Evolutionary conservation across 2,329 filamentous ascomycete genomes (phyloP), one percentile per base, ranked within the genome.

Genomic region (Fusarium redolens): DNA sequence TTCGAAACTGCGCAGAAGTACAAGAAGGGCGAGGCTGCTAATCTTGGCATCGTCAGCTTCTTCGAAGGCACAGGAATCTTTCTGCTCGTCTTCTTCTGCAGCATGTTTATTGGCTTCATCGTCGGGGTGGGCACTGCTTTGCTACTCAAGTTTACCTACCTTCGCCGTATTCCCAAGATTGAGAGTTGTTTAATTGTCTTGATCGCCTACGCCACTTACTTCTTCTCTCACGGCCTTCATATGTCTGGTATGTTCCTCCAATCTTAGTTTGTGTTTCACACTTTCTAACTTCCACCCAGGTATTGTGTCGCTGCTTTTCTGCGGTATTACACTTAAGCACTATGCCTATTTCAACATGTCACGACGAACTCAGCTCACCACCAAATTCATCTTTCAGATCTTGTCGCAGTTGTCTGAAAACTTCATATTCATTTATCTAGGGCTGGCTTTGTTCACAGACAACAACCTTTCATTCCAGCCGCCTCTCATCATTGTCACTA

Each of bases 341-440:
- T 99, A 99, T 79, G 96, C 96, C 71, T 99, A 99, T 84, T 98
- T 98, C 87, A 99, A 99, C 85, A 99, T 99, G 96, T 99, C 96
- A 35, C 92, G 96, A 54, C 92, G 96, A 70, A 98, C 96, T 3
- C 96, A 99, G 81, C 91, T 99, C 71, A 97, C 96, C 20, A 99
- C 96, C 58, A 99, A 99, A 82, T 99, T 97, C 83, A 89, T 98
- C 64, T 99, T 99, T 85, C 94, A 97, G 81, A 92, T 97, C 70
- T 92, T 97, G 76, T 94, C 96, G 7, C 96, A 99, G 82, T 85
- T 99, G 50, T 97, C 96, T 0, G 96, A 99, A 84, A 99, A 99
- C 82, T 99, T 99, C 81, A 99, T 99, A 82, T 99, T 99, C 85
- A 99, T 99, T 82, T 99, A 99, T 79, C 90, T 99, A 0, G 96